Percentiles rank a stretch among this genome's conserved stretches.
Conservation (phyloP, 2,329 filamentous ascomycete genomes). For the Exophiala sp. region DNA sequence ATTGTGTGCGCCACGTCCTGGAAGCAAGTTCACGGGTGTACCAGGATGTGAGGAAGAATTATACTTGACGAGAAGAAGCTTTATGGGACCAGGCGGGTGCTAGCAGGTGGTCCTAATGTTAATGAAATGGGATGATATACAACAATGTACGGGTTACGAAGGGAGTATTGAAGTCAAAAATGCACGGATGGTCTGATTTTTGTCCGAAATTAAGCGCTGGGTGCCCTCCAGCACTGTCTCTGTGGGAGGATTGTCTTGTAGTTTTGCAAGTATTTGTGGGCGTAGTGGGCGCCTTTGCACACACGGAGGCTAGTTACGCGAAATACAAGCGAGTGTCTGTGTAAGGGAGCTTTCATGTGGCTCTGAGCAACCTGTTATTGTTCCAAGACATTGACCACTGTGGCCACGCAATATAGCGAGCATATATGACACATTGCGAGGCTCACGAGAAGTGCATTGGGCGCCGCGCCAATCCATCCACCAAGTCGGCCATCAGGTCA, state of each 20-base stretch:
- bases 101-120: too few relatives aligned
- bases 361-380: too few relatives aligned
- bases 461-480: constrained; percentile 66
- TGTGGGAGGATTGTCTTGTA: not conserved
- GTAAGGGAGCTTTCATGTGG: too few relatives aligned
- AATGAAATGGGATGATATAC: not conserved
- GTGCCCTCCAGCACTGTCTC: not conserved
- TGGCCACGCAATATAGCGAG: too few relatives aligned
- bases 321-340: too few relatives aligned
- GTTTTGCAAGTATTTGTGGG: too few relatives aligned
- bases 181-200: not conserved
- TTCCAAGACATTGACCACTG: too few relatives aligned
- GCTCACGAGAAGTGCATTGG: constrained; percentile 57
- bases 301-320: too few relatives aligned
- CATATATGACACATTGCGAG: too few relatives aligned
- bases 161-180: not conserved
- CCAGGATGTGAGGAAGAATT: not conserved
- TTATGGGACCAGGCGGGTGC: not conserved
- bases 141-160: not conserved
- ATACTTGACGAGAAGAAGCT: not conserved
- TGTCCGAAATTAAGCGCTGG: not conserved
- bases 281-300: too few relatives aligned
- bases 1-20: not conserved
- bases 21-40: not conserved
- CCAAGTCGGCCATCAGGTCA: constrained; percentile 73